Base-by-base conservation (phyloP, 331 rosid species). In the Pyrus hybrid region DNA sequence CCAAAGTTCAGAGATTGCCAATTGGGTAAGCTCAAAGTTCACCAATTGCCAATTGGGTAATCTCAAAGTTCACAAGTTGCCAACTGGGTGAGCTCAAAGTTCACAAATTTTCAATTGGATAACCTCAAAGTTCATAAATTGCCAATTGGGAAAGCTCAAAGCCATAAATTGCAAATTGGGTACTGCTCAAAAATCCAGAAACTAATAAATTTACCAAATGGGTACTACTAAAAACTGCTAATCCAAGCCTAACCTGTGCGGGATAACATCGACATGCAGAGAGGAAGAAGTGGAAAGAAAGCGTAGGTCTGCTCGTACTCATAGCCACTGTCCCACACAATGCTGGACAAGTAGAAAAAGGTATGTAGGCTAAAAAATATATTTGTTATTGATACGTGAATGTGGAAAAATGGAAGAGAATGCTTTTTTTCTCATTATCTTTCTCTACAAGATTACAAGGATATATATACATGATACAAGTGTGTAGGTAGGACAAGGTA, bases 241-340 rank as follows among this genome's bases (percentile, higher is more conserved):
- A 23, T 21, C 18, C 0, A 21, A 13, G 3, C 12, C 56, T 65
- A 68, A 85, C 96, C 87, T 63, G 90, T 58, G 79, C 72, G 88
- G 8, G 96, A 72, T 66, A 88, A 18, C 77, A 83, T 51, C 54
- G 90, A 85, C 26, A 85, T 79, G 79, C 80, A 86, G 51, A 91
- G 29, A 2, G 96, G 96, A 18, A 94, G 93, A 49, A 94, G 86
- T 2, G 99, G 97, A 75, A 92, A 83, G 86, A 92, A 94, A 22
- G 97, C 99, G 70, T 87, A 94, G 76, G 86, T 10, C 60, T 94
- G 97, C 83, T 94, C 99, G 71, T 94, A 94, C 73, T 94, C 99
- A 68, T 94, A 94, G 54, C 97, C 96, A 74, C 95, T 85, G 76
- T 94, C 99, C 96, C 97, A 94, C 13, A 94, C 97, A 45, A 92